Percentiles rank a stretch among this genome's conserved stretches.
These are phyloP conservation scores for Neurospora tetrasperma DNA, from an alignment of 495 filamentous ascomycete species.

Conservation along the genomic window DNA sequence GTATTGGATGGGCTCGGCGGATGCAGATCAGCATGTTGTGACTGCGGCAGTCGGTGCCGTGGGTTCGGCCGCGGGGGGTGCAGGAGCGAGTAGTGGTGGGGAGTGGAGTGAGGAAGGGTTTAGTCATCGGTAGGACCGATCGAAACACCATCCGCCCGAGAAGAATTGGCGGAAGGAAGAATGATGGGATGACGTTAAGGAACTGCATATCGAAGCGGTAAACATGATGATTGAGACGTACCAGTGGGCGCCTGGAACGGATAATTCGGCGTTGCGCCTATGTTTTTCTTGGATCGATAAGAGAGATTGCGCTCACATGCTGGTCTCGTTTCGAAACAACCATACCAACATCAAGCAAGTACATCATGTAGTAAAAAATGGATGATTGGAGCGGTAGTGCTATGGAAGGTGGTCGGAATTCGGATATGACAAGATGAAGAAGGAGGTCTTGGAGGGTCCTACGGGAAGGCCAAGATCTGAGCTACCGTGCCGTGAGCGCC, in stretches of 20 bases:
- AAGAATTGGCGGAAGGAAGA: neutral
- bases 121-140: slow-evolving; percentile 18
- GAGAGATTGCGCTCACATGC: neutral
- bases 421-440: neutral
- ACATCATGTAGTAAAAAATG: neutral
- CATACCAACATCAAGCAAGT: neutral
- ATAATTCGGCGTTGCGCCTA: neutral
- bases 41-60: slow-evolving; percentile 15
- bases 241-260: neutral
- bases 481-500: neutral
- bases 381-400: neutral
- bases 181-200: neutral
- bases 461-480: neutral
- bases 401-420: neutral
- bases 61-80: slow-evolving; percentile 9
- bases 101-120: slow-evolving; percentile 33
- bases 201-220: neutral
- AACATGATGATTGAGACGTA: neutral
- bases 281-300: neutral
- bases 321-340: neutral
- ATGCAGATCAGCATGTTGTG: slow-evolving; percentile 26
- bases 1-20: slow-evolving; percentile 63
- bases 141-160: neutral
- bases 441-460: neutral
- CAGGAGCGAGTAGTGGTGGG: slow-evolving; percentile 10